A percentile compares a stretch with the other conserved stretches of the same genome.
phyloP scores from a whole-genome alignment of 2,329 filamentous ascomycete species.

The Aspergillus viridinutans region DNA sequence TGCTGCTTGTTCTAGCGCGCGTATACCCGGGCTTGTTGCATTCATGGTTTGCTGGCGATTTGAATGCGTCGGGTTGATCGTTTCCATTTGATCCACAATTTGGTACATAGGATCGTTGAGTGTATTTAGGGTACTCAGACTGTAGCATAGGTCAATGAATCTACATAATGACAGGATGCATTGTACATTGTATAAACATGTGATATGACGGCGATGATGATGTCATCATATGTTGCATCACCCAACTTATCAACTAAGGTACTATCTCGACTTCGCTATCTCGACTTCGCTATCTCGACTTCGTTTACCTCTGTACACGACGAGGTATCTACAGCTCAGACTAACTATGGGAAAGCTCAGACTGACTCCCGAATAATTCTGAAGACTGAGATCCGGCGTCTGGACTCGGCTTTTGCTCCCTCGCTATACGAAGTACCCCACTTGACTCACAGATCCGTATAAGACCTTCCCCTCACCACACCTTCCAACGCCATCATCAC shows the following conservation, averaged over 20 bases:
- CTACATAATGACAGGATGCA: too few species aligned
- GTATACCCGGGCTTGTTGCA: conserved; percentile 1
- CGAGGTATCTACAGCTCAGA: not conserved
- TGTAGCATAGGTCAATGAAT: not conserved
- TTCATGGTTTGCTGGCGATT: not conserved
- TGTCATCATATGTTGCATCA: too few species aligned
- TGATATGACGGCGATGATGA: not conserved
- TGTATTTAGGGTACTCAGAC: not conserved
- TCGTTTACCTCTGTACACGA: not conserved
- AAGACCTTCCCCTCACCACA: not conserved
- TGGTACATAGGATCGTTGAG: conserved; percentile 4
- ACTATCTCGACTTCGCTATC: too few species aligned
- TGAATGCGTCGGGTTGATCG: not conserved
- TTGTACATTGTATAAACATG: too few species aligned
- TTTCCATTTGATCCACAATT: not conserved
- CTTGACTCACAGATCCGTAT: too few species aligned
- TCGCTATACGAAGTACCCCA: not conserved
- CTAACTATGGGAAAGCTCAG: not conserved
- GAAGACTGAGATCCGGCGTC: too few species aligned
- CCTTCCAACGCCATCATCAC: not conserved
- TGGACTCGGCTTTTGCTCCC: not conserved
- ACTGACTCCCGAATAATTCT: too few species aligned
- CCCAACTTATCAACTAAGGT: too few species aligned
- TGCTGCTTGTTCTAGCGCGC: conserved; percentile 1
- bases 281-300: too few species aligned